Evolutionary conservation across 345 rosid species (phyloP).

Genomic region (Gossypium raimondii): DNA sequence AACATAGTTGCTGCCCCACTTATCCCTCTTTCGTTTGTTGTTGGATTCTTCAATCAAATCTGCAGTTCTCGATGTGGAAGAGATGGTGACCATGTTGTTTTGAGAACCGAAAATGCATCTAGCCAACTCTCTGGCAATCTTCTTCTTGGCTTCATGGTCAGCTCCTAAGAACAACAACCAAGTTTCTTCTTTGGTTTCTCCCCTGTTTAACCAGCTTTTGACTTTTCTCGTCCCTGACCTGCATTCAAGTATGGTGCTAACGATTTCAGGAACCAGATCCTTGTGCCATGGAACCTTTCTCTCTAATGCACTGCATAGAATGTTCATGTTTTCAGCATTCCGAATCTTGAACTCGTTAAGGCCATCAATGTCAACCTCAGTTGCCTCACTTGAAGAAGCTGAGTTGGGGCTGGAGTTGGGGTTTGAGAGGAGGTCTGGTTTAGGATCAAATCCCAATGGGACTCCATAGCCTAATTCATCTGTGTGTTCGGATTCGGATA

Average conservation of each 20-base stretch:
- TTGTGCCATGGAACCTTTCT: slow-evolving; percentile 54
- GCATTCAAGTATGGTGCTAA: slow-evolving; percentile 48
- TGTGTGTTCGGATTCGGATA: slow-evolving; percentile 21
- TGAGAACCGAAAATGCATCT: slow-evolving; percentile 55
- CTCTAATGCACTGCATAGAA: slow-evolving; percentile 44
- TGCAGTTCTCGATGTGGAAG: slow-evolving; percentile 24
- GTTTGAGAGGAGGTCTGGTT: slow-evolving; percentile 55
- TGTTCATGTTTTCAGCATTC: slow-evolving; percentile 40
- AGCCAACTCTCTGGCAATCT: slow-evolving; percentile 53
- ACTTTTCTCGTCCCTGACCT: slow-evolving; percentile 37
- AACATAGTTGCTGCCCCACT: slow-evolving; percentile 24
- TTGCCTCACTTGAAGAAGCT: slow-evolving; percentile 70
- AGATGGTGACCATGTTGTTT: slow-evolving; percentile 35
- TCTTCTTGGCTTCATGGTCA: slow-evolving; percentile 44
- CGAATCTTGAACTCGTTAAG: slow-evolving; percentile 40
- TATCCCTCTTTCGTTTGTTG: slow-evolving; percentile 46
- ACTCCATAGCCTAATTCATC: slow-evolving; percentile 29
- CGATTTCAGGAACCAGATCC: slow-evolving; percentile 38
- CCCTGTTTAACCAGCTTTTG: slow-evolving; percentile 19
- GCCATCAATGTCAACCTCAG: slow-evolving; percentile 32
- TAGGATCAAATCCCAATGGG: slow-evolving; percentile 21
- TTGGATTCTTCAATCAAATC: slow-evolving; percentile 23
- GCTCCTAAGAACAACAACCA: slow-evolving; percentile 52
- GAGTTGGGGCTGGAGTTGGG: slow-evolving; percentile 79
- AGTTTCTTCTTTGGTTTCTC: slow-evolving; percentile 42